phyloP scores from a whole-genome alignment of 2,329 filamentous ascomycete genomes.

The Helminthosporium solani region DNA sequence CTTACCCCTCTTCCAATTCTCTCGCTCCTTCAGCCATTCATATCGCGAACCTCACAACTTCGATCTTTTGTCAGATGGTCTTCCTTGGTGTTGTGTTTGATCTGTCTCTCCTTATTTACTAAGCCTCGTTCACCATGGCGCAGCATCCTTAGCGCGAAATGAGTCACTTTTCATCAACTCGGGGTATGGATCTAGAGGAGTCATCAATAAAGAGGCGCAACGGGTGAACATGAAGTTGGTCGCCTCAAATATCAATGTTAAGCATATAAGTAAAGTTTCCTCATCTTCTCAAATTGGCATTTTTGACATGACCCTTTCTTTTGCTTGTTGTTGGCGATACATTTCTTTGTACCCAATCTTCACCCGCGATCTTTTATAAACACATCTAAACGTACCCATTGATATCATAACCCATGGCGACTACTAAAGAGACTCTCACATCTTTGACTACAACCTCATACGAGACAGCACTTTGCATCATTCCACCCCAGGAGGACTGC shows the following conservation, averaged over 20 bases:
- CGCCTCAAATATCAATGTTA: not conserved
- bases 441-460: constrained; percentile 44
- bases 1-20: too few species aligned
- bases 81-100: too few species aligned
- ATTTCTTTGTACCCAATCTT: not conserved
- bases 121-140: not conserved
- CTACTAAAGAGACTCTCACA: not conserved
- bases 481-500: constrained; percentile 56
- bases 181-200: not conserved
- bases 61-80: too few species aligned
- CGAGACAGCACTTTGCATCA: constrained; percentile 62
- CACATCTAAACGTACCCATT: not conserved
- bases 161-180: constrained; percentile 1
- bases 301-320: not conserved
- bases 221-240: not conserved
- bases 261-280: not conserved
- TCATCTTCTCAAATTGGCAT: not conserved
- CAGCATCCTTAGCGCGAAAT: not conserved
- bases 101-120: not conserved
- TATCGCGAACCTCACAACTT: too few species aligned
- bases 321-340: not conserved
- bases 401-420: constrained; percentile 19
- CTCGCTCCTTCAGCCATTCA: too few species aligned
- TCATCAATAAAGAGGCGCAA: not conserved
- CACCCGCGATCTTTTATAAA: not conserved